Evolutionary conservation across 164 flowering plant species (phyloP), one percentile per base, ranked within the genome.

Genomic region (Akebia trifoliata): DNA sequence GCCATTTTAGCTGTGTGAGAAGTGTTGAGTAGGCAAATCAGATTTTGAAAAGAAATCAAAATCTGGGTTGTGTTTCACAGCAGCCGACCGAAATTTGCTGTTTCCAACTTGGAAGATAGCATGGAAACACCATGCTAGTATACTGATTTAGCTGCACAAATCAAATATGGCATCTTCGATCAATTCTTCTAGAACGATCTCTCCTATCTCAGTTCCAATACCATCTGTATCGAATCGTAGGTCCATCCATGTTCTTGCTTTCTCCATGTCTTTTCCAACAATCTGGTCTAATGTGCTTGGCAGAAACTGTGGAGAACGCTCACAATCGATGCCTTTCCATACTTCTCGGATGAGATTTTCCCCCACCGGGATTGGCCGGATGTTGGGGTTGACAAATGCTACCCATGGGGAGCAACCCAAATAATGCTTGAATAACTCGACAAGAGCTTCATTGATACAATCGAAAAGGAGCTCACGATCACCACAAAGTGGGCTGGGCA

Each of bases 401-500:
- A 76, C 59, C 73, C 80, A 73, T 10, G 81, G 75, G 18, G 62
- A 64, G 63, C 67, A 66, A 40, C 81, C 82, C 57, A 77, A 78
- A 58, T 70, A 64, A 22, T 52, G 61, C 37, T 64, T 65, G 36
- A 74, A 77, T 37, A 81, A 48, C 67, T 82, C 96, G 45, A 65
- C 9, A 10, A 90, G 90, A 67, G 82, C 82, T 65, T 93, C 90
- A 61, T 86, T 81, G 24, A 79, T 63, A 40, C 83, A 79, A 53
- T 93, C 96, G 57, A 87, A 87, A 43, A 93, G 79, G 32, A 83
- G 79, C 66, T 81, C 75, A 54, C 71, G 72, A 54, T 83, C 84
- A 53, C 54, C 58, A 51, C 71, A 65, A 57, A 75, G 72, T 57
- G 71, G 77, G 65, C 73, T 65, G 7, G 82, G 59, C 26, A 69